These are phyloP conservation scores for Coelastrella sp. DNA, from an alignment of 139 green algal genomes.

Conservation along the genomic window DNA sequence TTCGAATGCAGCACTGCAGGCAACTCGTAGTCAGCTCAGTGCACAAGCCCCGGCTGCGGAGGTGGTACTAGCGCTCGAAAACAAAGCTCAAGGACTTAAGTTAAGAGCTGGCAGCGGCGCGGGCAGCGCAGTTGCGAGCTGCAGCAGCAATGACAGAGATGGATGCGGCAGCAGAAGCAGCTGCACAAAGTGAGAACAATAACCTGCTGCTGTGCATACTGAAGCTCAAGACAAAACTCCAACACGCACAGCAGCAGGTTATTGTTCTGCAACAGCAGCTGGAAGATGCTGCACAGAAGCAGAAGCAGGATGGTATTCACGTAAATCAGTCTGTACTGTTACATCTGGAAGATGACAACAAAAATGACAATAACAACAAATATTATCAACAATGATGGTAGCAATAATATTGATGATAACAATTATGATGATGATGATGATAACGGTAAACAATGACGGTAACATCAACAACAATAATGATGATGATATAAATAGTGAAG, in stretches of 20 bases:
- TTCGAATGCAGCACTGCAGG: neutral
- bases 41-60: neutral
- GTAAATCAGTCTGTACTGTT: neutral
- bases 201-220: too few relatives aligned
- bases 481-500: too few relatives aligned
- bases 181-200: neutral
- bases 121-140: too few relatives aligned
- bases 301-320: neutral
- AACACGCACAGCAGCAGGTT: neutral
- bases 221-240: neutral
- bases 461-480: too few relatives aligned
- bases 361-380: too few relatives aligned
- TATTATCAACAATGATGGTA: too few relatives aligned
- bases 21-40: neutral
- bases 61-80: neutral
- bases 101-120: neutral
- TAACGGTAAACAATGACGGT: too few relatives aligned
- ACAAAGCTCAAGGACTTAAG: neutral
- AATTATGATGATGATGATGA: too few relatives aligned
- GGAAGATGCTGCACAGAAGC: neutral
- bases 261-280: slow-evolving; percentile 6
- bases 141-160: neutral
- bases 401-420: too few relatives aligned
- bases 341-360: too few relatives aligned
- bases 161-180: slow-evolving; percentile 7